These are phyloP conservation scores for Aspergillus sp. DNA, from an alignment of 2,329 filamentous ascomycete genomes.

Conservation along the genomic window DNA sequence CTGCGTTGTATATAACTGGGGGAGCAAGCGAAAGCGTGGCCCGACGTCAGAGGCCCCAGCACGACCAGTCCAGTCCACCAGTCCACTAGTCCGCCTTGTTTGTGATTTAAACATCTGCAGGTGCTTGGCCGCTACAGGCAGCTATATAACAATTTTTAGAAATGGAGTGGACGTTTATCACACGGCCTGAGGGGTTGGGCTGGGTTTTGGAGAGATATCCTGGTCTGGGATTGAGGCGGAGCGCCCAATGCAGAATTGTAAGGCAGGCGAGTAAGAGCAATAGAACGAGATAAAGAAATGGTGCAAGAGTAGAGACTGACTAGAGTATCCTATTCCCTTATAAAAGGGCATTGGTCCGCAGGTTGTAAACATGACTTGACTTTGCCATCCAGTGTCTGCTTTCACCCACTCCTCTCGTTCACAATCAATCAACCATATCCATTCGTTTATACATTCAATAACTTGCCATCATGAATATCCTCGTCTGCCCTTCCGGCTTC, in stretches of 20 bases:
- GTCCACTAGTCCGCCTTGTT: neutral
- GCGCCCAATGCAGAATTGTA: neutral
- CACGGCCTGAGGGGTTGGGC: neutral
- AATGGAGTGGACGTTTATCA: neutral
- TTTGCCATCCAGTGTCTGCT: too few relatives aligned
- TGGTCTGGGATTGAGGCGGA: neutral
- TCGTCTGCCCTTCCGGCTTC: slow-evolving; percentile 56
- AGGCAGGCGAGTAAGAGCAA: neutral
- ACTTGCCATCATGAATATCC: slow-evolving; percentile 30
- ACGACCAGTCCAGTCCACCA: neutral
- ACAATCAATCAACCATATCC: neutral
- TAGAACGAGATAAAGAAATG: too few relatives aligned
- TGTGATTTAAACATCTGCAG: neutral
- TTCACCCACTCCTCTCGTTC: neutral
- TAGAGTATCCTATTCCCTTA: too few relatives aligned
- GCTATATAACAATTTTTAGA: slow-evolving; percentile 7
- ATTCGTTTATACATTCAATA: neutral
- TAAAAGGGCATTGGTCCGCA: too few relatives aligned
- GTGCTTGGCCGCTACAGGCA: neutral
- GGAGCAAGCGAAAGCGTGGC: too few relatives aligned
- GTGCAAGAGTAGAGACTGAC: too few relatives aligned
- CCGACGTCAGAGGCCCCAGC: neutral
- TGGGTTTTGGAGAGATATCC: neutral
- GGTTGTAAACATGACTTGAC: too few relatives aligned
- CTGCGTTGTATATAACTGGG: too few relatives aligned